Evolutionary conservation across 164 flowering plant species (phyloP).

Genomic region (Magnolia sinica): DNA sequence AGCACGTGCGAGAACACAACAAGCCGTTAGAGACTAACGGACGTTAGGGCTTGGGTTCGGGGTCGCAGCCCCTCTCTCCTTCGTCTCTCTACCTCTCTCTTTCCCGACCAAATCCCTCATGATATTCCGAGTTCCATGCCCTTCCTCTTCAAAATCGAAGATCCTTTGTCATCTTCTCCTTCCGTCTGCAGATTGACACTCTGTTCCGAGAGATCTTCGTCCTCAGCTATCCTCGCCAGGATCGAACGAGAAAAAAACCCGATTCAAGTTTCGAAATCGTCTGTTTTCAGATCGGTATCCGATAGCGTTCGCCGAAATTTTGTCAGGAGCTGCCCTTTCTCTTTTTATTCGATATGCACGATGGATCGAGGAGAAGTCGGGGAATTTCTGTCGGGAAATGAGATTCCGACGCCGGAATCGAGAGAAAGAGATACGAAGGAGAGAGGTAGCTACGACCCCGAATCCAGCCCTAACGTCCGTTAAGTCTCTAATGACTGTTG

Average conservation of each 20-base stretch:
- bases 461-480: no score
- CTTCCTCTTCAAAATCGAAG: slow-evolving; percentile 10
- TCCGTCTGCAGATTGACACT: neutral
- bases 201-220: slow-evolving; percentile 9
- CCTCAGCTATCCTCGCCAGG: slow-evolving; percentile 40
- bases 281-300: slow-evolving; percentile 29
- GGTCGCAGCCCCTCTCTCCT: slow-evolving; percentile 16
- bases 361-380: slow-evolving; percentile 18
- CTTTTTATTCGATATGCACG: slow-evolving; percentile 25
- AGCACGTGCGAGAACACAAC: no score
- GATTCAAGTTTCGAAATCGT: neutral
- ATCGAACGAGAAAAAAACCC: slow-evolving; percentile 27
- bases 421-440: no score
- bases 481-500: no score
- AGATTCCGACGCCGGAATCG: slow-evolving; percentile 19
- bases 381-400: slow-evolving; percentile 22
- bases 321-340: neutral
- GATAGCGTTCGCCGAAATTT: slow-evolving; percentile 39
- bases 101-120: slow-evolving; percentile 9
- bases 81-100: slow-evolving; percentile 16
- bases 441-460: no score
- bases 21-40: no score
- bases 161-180: slow-evolving; percentile 3
- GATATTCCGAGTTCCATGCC: slow-evolving; percentile 4
- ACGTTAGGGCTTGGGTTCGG: no score